These are phyloP conservation scores for Gaultheria prostrata DNA, from an alignment of 148 eudicot species.

Conservation along the genomic window DNA sequence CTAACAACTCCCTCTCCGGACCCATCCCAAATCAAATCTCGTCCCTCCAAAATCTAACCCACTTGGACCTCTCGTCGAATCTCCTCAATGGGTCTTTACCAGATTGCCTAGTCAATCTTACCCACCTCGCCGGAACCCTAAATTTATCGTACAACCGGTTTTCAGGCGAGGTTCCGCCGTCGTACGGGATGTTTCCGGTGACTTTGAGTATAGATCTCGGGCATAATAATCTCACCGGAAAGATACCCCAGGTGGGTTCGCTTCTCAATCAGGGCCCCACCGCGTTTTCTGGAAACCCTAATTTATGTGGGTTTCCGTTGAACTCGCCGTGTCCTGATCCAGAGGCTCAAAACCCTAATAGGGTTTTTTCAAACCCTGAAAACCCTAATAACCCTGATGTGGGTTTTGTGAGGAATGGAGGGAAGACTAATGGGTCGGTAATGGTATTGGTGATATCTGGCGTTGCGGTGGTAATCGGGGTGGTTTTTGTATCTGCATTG, in stretches of 20 bases:
- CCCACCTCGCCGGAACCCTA: no score
- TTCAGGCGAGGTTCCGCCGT: no score
- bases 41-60: constrained; percentile 32
- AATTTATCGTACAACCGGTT: no score
- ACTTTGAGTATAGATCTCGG: constrained; percentile 67
- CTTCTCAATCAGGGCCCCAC: constrained; percentile 91
- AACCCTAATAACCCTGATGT: constrained; percentile 31
- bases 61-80: constrained; percentile 50
- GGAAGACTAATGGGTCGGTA: constrained; percentile 31
- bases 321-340: constrained; percentile 49
- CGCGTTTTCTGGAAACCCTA: constrained; percentile 80
- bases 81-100: no score
- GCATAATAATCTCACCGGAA: constrained; percentile 72
- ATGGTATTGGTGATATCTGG: constrained; percentile 44
- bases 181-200: no score
- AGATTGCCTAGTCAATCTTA: no score
- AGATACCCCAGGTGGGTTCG: constrained; percentile 77
- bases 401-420: constrained; percentile 26
- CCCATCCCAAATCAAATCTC: constrained; percentile 47
- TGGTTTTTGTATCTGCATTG: constrained; percentile 50
- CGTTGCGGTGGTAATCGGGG: constrained; percentile 44
- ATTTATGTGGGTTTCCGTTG: constrained; percentile 84
- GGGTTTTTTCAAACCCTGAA: constrained; percentile 36
- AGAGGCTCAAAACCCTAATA: constrained; percentile 51
- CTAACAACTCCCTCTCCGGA: constrained; percentile 61